Evolutionary conservation across 352 stramenopile genomes (phyloP), one percentile per base, ranked within the genome.

Genomic region (Plasmopara viticola): DNA sequence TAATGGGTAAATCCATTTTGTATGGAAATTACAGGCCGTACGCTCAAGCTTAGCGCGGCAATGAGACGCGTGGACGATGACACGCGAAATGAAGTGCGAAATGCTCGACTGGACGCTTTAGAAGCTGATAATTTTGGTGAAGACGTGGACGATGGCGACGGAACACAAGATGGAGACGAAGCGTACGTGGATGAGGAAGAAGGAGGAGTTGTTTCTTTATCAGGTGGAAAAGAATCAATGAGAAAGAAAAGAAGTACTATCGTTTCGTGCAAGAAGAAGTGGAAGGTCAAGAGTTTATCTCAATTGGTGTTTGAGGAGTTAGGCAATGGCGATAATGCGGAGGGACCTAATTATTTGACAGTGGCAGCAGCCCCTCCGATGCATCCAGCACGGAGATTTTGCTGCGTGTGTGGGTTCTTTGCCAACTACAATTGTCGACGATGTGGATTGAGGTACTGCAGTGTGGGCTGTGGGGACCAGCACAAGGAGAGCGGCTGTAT

Each of bases 401-500:
- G 87, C 57, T 84, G 73, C 29, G 81, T 93, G 25, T 96, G 87
- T 53, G 87, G 85, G 0, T 88, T 82, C 49, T 87, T 91, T 54
- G 82, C 79, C 4, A 46, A 60, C 33, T 96, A 95, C 50, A 59
- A 82, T 51, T 95, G 87, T 57, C 66, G 66, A 18, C 74, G 86
- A 34, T 70, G 62, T 60, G 58, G 62, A 55, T 70, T 58, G 14
- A 70, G 50, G 39, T 95, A 81, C 60, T 96, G 87, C 51, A 76
- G 81, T 62, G 66, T 88, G 44, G 68, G 75, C 42, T 96, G 87
- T 68, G 79, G 72, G 30, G 83, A 95, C 46, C 78, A 91, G 31
- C 86, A 95, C 57, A 92, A 94, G 58, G 85, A 96, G 57, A 95
- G 78, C 45, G 74, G 87, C 18, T 96, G 87, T 52, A 72, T 96